Evolutionary conservation across 78 protist species (phyloP), one percentile per base, ranked within the genome.

Genomic region (Pelomyxa schiedti): DNA sequence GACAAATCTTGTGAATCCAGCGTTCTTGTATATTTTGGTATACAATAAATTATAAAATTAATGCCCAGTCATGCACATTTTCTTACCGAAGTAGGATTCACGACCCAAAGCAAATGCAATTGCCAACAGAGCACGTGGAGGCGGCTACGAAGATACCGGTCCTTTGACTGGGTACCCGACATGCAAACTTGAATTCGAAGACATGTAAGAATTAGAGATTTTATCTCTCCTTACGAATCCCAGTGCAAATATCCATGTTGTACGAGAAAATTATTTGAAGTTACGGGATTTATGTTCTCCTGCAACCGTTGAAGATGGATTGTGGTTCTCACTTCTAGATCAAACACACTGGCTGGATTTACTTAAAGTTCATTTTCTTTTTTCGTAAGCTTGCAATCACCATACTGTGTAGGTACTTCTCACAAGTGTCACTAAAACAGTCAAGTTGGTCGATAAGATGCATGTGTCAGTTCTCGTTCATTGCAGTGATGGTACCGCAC

Each of bases 21-120:
- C 16, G 58, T 24, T 16, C 32, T 16, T 47, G 32, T 47, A 16
- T 16, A 47, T 47, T 16, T 16, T 47, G 32, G n/a, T n/a, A n/a
- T n/a, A n/a, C n/a, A n/a, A n/a, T n/a, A n/a, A n/a, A n/a, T n/a
- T n/a, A n/a, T n/a, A n/a, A n/a, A n/a, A n/a, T n/a, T n/a, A n/a
- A n/a, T n/a, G n/a, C n/a, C n/a, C n/a, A n/a, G n/a, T n/a, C n/a
- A n/a, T n/a, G n/a, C n/a, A n/a, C n/a, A n/a, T n/a, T n/a, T n/a
- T n/a, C n/a, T n/a, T n/a, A n/a, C n/a, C n/a, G n/a, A n/a, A n/a
- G n/a, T n/a, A n/a, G n/a, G 95, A 92, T 68, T 82, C 90, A 42
- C 68, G 95, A 7, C 93, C 95, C 1, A 72, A 75, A 77, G 77
- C 87, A n/a, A 90, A 91, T 40, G 95, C 95, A 9, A 47, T 77